Conservation (phyloP, 305 asterid genomes). For the Solanum hybrid region DNA sequence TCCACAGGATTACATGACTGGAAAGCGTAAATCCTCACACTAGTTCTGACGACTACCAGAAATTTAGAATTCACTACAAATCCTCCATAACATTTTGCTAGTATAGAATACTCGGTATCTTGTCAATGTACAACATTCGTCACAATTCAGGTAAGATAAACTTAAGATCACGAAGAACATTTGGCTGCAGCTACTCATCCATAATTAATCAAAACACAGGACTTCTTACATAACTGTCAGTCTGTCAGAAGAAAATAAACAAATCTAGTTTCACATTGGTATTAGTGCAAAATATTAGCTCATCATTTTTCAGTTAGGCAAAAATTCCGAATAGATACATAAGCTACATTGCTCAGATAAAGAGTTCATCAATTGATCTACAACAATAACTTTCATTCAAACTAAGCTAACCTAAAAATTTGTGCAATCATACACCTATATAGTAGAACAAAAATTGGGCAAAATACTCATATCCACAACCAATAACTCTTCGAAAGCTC, state of each 20-base stretch:
- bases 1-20: background rate
- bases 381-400: background rate
- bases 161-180: background rate
- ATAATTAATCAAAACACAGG: background rate
- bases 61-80: background rate
- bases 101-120: background rate
- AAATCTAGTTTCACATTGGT: background rate
- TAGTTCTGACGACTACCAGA: background rate
- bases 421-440: background rate
- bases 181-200: background rate
- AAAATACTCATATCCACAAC: background rate
- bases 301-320: background rate
- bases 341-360: background rate
- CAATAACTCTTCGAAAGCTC: background rate
- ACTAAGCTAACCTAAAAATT: background rate
- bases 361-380: background rate
- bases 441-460: background rate
- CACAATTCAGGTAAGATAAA: background rate
- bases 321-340: background rate
- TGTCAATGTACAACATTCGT: background rate
- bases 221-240: background rate
- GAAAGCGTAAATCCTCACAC: background rate
- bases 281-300: background rate
- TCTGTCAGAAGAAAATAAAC: background rate
- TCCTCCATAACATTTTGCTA: background rate